Conservation (phyloP, 2,329 filamentous ascomycete species). For the Fusarium sp. region DNA sequence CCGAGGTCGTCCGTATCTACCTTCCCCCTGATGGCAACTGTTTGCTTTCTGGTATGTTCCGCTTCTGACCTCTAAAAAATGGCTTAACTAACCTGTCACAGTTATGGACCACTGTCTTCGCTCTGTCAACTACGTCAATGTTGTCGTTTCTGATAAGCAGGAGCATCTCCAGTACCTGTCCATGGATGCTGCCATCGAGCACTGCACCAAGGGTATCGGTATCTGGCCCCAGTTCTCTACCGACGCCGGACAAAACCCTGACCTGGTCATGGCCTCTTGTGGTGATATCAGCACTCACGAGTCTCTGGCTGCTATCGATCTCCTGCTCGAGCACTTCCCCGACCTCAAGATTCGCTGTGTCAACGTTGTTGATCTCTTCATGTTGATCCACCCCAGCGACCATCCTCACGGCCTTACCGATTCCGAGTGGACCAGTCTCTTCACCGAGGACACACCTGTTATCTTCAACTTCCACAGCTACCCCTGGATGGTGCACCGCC, state of each 20-base stretch:
- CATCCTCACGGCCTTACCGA: conserved; percentile 80
- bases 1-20: conserved; percentile 83
- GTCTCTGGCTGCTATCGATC: conserved; percentile 77
- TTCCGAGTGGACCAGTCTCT: conserved; percentile 73
- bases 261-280: conserved; percentile 80
- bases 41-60: conserved; percentile 67
- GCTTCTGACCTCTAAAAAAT: not conserved
- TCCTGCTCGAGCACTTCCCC: conserved; percentile 77
- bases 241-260: conserved; percentile 74
- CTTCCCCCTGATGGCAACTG: conserved; percentile 84
- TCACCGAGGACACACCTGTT: conserved; percentile 77
- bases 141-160: conserved; percentile 83
- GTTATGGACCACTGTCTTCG: conserved; percentile 81
- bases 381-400: conserved; percentile 74
- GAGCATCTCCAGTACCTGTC: conserved; percentile 79
- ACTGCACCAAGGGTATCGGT: conserved; percentile 82
- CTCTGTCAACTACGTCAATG: conserved; percentile 82
- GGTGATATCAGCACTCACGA: conserved; percentile 81
- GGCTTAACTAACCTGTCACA: conserved; percentile 32
- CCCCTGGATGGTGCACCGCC: conserved; percentile 80
- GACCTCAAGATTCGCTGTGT: conserved; percentile 81
- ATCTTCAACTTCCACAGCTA: conserved; percentile 90
- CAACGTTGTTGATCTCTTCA: conserved; percentile 85
- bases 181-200: conserved; percentile 77
- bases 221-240: conserved; percentile 84